These are phyloP conservation scores for Coniochaeta sp. DNA, from an alignment of 2,329 filamentous ascomycete species.

Conservation along the genomic window DNA sequence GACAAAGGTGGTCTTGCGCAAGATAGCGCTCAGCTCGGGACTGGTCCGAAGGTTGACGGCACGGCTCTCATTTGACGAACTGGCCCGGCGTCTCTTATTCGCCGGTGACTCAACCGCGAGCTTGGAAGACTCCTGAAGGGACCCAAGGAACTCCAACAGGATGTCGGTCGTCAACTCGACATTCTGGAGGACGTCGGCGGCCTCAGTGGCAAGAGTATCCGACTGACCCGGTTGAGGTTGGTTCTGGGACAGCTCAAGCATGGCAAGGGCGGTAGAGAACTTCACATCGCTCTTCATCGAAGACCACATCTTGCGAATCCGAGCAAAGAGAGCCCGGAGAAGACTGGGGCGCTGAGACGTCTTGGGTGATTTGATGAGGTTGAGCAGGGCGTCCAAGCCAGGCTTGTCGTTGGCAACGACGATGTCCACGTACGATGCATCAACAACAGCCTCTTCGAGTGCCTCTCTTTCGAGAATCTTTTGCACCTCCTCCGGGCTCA, in stretches of 20 bases:
- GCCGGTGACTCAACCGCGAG: slow-evolving; percentile 66
- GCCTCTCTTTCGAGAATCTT: slow-evolving; percentile 36
- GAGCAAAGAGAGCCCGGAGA: slow-evolving; percentile 57
- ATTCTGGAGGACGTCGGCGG: slow-evolving; percentile 64
- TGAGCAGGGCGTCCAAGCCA: slow-evolving; percentile 45
- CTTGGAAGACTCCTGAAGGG: slow-evolving; percentile 65
- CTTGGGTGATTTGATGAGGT: slow-evolving; percentile 34
- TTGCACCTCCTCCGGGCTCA: slow-evolving; percentile 43
- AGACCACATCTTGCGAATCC: slow-evolving; percentile 66
- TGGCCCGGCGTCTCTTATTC: slow-evolving; percentile 73
- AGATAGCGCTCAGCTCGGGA: slow-evolving; percentile 56
- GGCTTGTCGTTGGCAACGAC: slow-evolving; percentile 46
- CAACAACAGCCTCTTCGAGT: slow-evolving; percentile 21
- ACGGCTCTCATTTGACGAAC: slow-evolving; percentile 59
- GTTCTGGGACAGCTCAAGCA: slow-evolving; percentile 55
- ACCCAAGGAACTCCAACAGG: slow-evolving; percentile 65
- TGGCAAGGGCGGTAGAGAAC: slow-evolving; percentile 50
- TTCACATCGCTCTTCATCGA: slow-evolving; percentile 59
- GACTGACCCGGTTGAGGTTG: slow-evolving; percentile 20
- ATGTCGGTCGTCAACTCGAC: slow-evolving; percentile 69
- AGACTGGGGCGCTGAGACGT: slow-evolving; percentile 45
- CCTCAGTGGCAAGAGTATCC: slow-evolving; percentile 45
- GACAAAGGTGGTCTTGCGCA: slow-evolving; percentile 77
- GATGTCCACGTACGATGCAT: slow-evolving; percentile 38
- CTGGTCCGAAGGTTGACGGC: slow-evolving; percentile 55